Base-by-base conservation (phyloP, 768 basidiomycete species). In the Suillus clintonianus region DNA sequence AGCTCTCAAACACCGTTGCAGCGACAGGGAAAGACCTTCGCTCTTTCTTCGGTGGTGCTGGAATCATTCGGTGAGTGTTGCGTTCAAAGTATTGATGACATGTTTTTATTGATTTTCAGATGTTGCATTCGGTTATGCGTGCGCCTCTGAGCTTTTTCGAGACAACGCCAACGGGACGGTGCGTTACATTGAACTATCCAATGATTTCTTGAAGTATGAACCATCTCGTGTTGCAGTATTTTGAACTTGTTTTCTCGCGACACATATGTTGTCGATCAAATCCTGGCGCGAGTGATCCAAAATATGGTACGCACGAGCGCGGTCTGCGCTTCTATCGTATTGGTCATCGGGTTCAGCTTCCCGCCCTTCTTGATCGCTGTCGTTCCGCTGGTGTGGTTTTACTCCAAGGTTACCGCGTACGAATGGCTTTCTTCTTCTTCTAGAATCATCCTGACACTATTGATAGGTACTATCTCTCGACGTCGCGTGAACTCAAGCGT, bases 171-270 rank as follows among this genome's bases (percentile, higher is more conserved):
- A 89, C 86, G 17, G 94, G 94, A 67, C 85, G 90, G 91, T 90
- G 68, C 57, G 82, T 64, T 41, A 30, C 11, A 14, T 22, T 53
- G 4, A 60, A 5, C 11, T 11, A 7, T n/a, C 10, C 3, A 32
- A 32, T 41, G 19, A 30, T 1, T 34, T n/a, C 30, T 32, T 45
- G 66, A 17, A 62, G 39, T 10, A 10, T 7, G 1, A 53, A 17
- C 55, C 7, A 27, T 24, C 5, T 4, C 34, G 41, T 24, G 37
- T 47, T 37, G 1, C 61, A 92, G 94, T 10, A 90, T 96, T 60
- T 73, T 98, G 59, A 98, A 97, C 75, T 75, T 97, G 32, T 98
- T 98, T 77, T 93, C 93, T 4, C 87, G 94, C 3, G 97, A 99
- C 69, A 87, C 85, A 17, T 93, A 92, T n/a, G n/a, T 69, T 36